Evolutionary conservation across 148 eudicot genomes (phyloP).

Genomic region (Vaccinium vitisidaea): DNA sequence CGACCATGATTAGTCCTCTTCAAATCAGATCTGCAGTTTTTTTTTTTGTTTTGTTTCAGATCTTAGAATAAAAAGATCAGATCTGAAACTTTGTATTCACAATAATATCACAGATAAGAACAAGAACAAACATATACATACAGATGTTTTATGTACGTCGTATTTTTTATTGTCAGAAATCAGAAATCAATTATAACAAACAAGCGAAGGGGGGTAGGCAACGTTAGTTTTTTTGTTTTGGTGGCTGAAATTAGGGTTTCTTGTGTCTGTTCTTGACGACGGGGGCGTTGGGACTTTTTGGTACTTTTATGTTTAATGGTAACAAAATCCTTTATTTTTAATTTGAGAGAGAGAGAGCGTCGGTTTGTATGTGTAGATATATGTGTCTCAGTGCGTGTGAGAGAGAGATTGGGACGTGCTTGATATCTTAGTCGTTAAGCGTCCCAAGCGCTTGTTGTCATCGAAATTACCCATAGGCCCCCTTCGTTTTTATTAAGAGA

Average conservation of each 20-base stretch:
- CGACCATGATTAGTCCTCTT: constrained; percentile 50
- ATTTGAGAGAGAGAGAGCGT: background rate
- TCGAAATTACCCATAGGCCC: no score
- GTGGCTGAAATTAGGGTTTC: constrained; percentile 15
- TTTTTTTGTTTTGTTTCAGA: background rate
- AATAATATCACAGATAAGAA: background rate
- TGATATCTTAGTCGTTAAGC: no score
- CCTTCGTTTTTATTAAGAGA: no score
- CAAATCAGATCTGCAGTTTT: constrained; percentile 13
- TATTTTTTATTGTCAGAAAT: background rate
- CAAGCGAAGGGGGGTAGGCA: background rate
- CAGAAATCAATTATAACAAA: background rate
- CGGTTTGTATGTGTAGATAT: no score
- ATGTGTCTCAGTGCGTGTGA: no score
- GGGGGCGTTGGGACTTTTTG: background rate
- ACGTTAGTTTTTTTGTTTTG: background rate
- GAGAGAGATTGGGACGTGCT: no score
- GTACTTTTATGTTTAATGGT: background rate
- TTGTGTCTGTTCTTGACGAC: background rate
- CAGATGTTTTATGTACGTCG: background rate
- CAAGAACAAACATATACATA: background rate
- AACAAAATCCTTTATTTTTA: background rate
- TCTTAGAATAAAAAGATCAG: background rate
- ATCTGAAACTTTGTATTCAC: background rate
- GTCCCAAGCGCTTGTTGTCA: no score